Percentiles rank a stretch among this genome's conserved stretches.
These are phyloP conservation scores for Boechera stricta DNA, from an alignment of 345 rosid species.

Conservation along the genomic window DNA sequence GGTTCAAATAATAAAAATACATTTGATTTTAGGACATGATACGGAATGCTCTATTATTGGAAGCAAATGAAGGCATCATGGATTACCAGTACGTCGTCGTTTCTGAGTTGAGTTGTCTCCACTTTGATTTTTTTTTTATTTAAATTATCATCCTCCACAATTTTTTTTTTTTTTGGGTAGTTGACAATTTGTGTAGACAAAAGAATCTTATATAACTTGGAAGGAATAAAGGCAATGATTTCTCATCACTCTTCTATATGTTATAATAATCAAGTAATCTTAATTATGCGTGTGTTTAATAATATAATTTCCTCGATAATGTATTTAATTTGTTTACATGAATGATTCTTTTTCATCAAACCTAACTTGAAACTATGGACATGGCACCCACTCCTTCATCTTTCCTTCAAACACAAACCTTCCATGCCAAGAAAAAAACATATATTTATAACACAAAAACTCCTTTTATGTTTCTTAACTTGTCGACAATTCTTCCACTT, in stretches of 20 bases:
- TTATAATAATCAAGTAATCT: conserved; percentile 30
- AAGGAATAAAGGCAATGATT: conserved; percentile 43
- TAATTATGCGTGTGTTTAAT: conserved; percentile 32
- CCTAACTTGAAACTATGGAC: conserved; percentile 55
- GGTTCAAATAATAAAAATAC: neutral
- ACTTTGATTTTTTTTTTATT: neutral
- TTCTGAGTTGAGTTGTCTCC: conserved; percentile 12
- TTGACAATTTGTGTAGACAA: conserved; percentile 39
- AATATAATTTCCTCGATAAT: conserved; percentile 8
- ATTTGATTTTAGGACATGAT: conserved; percentile 15
- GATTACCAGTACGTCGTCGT: conserved; percentile 30
- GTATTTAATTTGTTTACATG: conserved; percentile 9
- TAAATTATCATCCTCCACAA: conserved; percentile 3
- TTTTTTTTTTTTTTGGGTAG: neutral
- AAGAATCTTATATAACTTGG: conserved; percentile 29
- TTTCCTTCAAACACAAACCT: conserved; percentile 44
- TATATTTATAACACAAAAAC: conserved; percentile 15
- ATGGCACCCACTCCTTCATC: conserved; percentile 62
- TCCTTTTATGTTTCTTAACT: conserved; percentile 26
- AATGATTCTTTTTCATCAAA: conserved; percentile 44
- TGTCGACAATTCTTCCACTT: neutral
- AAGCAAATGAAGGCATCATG: conserved; percentile 5
- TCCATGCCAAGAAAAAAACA: neutral
- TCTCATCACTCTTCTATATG: conserved; percentile 30
- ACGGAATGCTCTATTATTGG: conserved; percentile 40